Evolutionary conservation across 75 land plant genomes (phyloP), one percentile per base, ranked within the genome.

Genomic region (Sequoia sempervirens): DNA sequence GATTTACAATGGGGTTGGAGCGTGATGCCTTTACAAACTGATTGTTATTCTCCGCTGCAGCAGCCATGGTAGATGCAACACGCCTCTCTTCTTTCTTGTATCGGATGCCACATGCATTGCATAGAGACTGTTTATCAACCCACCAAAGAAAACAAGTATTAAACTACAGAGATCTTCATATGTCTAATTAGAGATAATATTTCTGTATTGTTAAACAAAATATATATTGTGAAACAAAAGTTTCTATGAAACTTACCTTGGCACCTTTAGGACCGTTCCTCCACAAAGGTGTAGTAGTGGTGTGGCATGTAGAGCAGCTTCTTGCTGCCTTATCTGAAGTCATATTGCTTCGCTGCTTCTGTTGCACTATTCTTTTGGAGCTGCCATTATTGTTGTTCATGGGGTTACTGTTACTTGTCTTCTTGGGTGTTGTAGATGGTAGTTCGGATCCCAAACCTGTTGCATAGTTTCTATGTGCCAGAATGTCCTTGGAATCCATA

Each of bases 91-190:
- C 98, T 87, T 96, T 96, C 92, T 96, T 96, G 91, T 88, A 94
- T n/a, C 98, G 91, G 43, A 96, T 96, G 72, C 98, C 98, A 73
- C 98, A 96, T 2, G 98, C 98, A 86, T 96, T 96, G 89, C 96
- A 96, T 2, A 96, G 87, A 0, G 98, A 96, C 96, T 95, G 93
- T 85, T 87, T 41, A 61, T 74, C 30, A 37, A 78, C 36, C 52
- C 58, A 28, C 26, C 37, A 41, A 40, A 81, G 64, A n/a, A 53
- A 81, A 53, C 26, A 52, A 53, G 3, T 20, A 81, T 20, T 7
- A 26, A 40, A 32, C 15, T 0, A 5, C 40, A 37, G 5, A 38
- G 2, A 79, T 79, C 12, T 38, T 8, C 11, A 38, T 79, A n/a
- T 1, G 15, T 23, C 36, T 34, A 37, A 37, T 32, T 14, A 75